A percentile compares a stretch with the other conserved stretches of the same genome.
These are phyloP conservation scores for Karstenula rhodostoma DNA, from an alignment of 2,329 filamentous ascomycete species.

Conservation along the genomic window DNA sequence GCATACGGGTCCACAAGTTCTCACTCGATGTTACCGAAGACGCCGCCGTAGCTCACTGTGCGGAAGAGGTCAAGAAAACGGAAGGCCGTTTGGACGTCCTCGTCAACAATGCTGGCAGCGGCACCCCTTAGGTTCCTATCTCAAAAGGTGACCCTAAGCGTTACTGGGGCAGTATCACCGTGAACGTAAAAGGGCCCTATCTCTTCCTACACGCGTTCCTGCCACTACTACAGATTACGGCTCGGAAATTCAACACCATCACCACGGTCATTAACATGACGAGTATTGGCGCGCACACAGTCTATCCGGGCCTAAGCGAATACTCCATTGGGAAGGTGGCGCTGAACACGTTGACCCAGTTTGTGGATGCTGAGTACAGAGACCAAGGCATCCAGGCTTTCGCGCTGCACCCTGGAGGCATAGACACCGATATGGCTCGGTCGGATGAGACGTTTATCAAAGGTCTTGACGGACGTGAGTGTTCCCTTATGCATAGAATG, in stretches of 20 bases:
- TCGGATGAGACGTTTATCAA: constrained; percentile 7
- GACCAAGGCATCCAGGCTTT: constrained; percentile 32
- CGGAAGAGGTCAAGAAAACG: constrained; percentile 38
- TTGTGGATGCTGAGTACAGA: constrained; percentile 53
- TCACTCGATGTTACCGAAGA: constrained; percentile 54
- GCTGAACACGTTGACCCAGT: constrained; percentile 59
- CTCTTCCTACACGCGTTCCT: constrained; percentile 57
- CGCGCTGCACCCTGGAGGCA: constrained; percentile 39
- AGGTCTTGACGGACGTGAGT: constrained; percentile 3
- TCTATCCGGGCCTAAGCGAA: constrained; percentile 24
- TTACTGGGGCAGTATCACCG: constrained; percentile 56
- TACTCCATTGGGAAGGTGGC: constrained; percentile 62
- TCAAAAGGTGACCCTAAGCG: constrained; percentile 46
- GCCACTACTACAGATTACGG: constrained; percentile 48
- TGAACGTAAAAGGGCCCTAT: constrained; percentile 61
- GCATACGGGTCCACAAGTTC: constrained; percentile 55
- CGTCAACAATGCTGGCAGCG: constrained; percentile 58
- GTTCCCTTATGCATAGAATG: not conserved
- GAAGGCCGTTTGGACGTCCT: constrained; percentile 53
- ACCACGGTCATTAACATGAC: constrained; percentile 56
- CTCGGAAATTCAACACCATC: constrained; percentile 42
- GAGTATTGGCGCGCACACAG: constrained; percentile 52
- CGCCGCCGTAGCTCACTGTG: constrained; percentile 48
- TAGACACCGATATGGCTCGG: constrained; percentile 29
- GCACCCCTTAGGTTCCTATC: constrained; percentile 42